Evolutionary conservation across 441 rosid genomes (phyloP).

Genomic region (Isatis lusitanica): DNA sequence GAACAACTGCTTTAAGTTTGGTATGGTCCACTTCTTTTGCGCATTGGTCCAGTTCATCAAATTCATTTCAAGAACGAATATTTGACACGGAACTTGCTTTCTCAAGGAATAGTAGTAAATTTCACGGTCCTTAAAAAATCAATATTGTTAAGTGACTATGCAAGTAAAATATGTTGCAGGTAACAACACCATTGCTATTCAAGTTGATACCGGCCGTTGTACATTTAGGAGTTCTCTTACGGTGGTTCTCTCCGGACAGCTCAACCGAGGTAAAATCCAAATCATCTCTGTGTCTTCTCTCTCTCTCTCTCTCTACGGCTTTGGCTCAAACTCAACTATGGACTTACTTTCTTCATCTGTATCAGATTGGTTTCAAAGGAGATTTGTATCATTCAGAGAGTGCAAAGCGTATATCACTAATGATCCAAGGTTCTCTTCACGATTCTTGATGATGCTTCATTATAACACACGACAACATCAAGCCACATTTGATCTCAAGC

Average conservation of each 20-base stretch:
- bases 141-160: background rate
- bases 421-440: slow-evolving; percentile 83
- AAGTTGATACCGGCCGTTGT: slow-evolving; percentile 92
- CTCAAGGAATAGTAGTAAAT: background rate
- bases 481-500: slow-evolving; percentile 31
- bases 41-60: background rate
- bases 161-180: slow-evolving; percentile 45
- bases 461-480: slow-evolving; percentile 9
- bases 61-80: background rate
- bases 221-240: slow-evolving; percentile 81
- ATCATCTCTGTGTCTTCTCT: background rate
- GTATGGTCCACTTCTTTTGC: slow-evolving; percentile 42
- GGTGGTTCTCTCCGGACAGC: slow-evolving; percentile 88
- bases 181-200: slow-evolving; percentile 94
- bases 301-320: background rate
- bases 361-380: slow-evolving; percentile 93
- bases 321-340: slow-evolving; percentile 25
- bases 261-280: slow-evolving; percentile 59
- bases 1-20: slow-evolving; percentile 94
- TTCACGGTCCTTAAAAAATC: background rate
- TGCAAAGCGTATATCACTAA: slow-evolving; percentile 81
- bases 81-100: background rate
- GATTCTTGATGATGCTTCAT: slow-evolving; percentile 66
- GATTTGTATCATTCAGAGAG: slow-evolving; percentile 81
- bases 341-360: background rate